Conservation (phyloP, 2,329 filamentous ascomycete genomes). For the Thielaviopsis ethacetica region DNA sequence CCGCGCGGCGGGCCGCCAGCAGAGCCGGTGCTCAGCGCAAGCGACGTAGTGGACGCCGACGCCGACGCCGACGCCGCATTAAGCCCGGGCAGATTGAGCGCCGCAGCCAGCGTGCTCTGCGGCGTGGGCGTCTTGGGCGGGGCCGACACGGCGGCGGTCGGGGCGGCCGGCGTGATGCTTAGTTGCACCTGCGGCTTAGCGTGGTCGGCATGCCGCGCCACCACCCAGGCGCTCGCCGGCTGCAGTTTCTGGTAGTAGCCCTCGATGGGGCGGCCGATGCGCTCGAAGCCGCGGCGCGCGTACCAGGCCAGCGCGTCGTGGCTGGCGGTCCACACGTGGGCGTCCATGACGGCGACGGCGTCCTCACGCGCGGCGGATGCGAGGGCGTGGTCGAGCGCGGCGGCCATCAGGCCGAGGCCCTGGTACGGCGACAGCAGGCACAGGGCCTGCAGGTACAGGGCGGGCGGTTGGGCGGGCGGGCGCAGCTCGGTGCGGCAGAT, state of each 20-base stretch:
- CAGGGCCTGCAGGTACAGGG: slow-evolving; percentile 49
- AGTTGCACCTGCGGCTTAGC: slow-evolving; percentile 1
- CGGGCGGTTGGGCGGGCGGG: slow-evolving; percentile 22
- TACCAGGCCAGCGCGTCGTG: slow-evolving; percentile 49
- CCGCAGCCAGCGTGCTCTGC: slow-evolving; percentile 5
- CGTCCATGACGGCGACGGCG: slow-evolving; percentile 33
- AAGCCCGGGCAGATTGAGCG: slow-evolving; percentile 1
- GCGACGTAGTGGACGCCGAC: slow-evolving; percentile 20
- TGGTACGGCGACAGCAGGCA: slow-evolving; percentile 48
- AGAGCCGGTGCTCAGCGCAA: slow-evolving; percentile 10
- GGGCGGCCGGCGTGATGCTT: slow-evolving; percentile 25
- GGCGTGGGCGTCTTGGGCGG: slow-evolving; percentile 11
- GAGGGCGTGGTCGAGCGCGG: slow-evolving; percentile 37
- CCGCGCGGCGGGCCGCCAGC: slow-evolving; percentile 12
- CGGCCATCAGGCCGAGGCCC: slow-evolving; percentile 39
- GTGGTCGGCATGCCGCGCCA: slow-evolving; percentile 27
- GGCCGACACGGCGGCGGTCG: slow-evolving; percentile 9
- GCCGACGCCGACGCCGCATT: slow-evolving; percentile 16
- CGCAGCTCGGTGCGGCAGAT: slow-evolving; percentile 45
- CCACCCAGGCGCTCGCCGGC: slow-evolving; percentile 45
- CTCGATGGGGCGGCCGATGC: slow-evolving; percentile 29
- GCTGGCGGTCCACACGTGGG: slow-evolving; percentile 54
- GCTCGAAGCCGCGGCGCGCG: slow-evolving; percentile 36
- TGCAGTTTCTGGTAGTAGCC: slow-evolving; percentile 47
- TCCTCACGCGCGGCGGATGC: slow-evolving; percentile 22